Conservation (phyloP, 192 early-diverging fungal species). For the Neocallimastix lanati region DNA sequence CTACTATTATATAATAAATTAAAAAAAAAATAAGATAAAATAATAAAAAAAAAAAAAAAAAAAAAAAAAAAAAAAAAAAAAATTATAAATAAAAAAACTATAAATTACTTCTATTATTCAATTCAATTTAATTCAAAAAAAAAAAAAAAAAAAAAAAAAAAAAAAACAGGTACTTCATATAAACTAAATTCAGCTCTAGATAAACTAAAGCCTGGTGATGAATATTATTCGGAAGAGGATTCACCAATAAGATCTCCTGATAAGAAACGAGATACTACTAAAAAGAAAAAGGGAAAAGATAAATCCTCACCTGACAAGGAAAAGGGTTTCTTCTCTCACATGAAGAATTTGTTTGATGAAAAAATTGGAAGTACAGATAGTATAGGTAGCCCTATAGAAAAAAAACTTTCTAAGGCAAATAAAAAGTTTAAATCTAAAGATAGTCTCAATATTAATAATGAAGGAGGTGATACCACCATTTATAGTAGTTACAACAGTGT, state of each 20-base stretch:
- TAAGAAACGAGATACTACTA: not conserved
- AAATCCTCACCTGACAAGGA: not conserved
- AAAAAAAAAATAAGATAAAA: no score
- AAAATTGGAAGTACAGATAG: not conserved
- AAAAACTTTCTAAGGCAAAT: not conserved
- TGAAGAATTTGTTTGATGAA: not conserved
- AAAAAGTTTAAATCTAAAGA: not conserved
- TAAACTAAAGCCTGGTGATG: no score
- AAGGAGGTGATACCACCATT: not conserved
- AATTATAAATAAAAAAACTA: no score
- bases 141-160: no score
- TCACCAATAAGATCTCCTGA: not conserved
- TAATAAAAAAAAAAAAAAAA: no score
- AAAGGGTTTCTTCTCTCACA: not conserved
- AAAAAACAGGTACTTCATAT: no score
- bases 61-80: no score
- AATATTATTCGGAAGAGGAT: not conserved
- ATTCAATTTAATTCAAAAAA: no score
- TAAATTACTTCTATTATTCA: no score
- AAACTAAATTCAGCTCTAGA: no score
- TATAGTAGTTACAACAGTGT: not conserved
- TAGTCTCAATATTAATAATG: not conserved
- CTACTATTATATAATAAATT: not conserved
- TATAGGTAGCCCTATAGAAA: not conserved
- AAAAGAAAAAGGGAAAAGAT: not conserved